A percentile compares a stretch with the other conserved stretches of the same genome.
These are phyloP conservation scores for Gossypium armourianum DNA, from an alignment of 441 rosid species.

Conservation along the genomic window DNA sequence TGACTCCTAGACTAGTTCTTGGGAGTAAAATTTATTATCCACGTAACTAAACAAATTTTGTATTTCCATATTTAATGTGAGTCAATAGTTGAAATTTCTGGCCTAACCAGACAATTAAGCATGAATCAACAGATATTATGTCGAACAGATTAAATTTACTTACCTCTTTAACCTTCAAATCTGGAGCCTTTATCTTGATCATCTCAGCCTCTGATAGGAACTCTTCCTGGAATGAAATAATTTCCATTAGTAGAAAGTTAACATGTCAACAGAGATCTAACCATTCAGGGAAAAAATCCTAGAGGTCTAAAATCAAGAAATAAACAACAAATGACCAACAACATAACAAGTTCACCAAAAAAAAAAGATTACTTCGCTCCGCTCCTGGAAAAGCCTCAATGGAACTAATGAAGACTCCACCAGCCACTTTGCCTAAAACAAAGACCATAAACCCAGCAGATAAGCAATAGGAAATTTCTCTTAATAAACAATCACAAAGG, in stretches of 20 bases:
- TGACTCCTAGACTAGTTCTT: neutral
- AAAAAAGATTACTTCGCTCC: conserved; percentile 63
- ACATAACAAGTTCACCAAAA: neutral
- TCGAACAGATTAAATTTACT: conserved; percentile 11
- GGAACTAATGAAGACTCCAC: conserved; percentile 81
- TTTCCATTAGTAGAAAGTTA: conserved; percentile 4
- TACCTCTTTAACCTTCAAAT: conserved; percentile 99
- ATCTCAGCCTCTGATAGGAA: conserved; percentile 95
- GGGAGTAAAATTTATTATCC: neutral
- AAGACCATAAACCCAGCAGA: conserved; percentile 17
- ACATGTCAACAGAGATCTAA: neutral
- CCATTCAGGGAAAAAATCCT: neutral
- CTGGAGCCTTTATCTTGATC: conserved; percentile 96
- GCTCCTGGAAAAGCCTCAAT: conserved; percentile 85
- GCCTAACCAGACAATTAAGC: neutral
- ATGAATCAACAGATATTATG: neutral
- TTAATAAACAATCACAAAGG: neutral
- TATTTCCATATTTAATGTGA: neutral
- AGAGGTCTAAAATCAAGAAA: conserved; percentile 2
- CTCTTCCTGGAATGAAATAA: conserved; percentile 61
- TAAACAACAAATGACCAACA: neutral
- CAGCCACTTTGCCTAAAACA: conserved; percentile 78
- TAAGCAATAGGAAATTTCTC: neutral
- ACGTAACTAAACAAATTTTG: neutral
- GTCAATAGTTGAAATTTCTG: neutral